Evolutionary conservation across 2,329 filamentous ascomycete species (phyloP).

Genomic region (Parastagonospora avenae): DNA sequence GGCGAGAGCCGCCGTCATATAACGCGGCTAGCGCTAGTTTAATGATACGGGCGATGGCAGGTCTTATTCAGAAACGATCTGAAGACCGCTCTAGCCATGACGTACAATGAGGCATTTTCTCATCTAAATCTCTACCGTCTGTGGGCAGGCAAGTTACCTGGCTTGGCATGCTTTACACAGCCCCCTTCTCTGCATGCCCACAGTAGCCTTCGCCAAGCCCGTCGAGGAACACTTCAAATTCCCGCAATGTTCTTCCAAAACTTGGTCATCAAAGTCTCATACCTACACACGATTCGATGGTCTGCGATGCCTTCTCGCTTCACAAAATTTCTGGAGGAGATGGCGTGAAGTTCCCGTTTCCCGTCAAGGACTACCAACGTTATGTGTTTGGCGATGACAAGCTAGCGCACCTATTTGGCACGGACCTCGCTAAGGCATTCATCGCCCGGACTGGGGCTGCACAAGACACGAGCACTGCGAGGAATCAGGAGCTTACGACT

Average conservation of each 20-base stretch:
- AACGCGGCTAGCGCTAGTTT: too few relatives aligned
- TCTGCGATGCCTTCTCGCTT: conserved; percentile 26
- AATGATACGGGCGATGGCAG: background rate
- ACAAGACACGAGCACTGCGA: conserved; percentile 9
- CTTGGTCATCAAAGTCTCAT: conserved; percentile 3
- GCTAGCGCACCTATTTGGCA: conserved; percentile 30
- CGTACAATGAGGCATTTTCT: conserved; percentile 17
- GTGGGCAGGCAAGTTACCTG: conserved; percentile 8
- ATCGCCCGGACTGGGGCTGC: conserved; percentile 15
- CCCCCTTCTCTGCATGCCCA: conserved; percentile 20
- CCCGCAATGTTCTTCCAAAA: conserved; percentile 5
- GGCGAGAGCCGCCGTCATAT: too few relatives aligned
- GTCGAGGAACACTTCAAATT: conserved; percentile 21
- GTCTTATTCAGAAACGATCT: background rate
- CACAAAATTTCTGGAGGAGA: conserved; percentile 19
- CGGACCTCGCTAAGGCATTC: conserved; percentile 32
- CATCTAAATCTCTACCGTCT: conserved; percentile 13
- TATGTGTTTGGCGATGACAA: conserved; percentile 33
- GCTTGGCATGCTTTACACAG: conserved; percentile 17
- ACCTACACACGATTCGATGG: conserved; percentile 19
- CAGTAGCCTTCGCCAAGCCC: conserved; percentile 16
- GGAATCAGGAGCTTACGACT: conserved; percentile 17
- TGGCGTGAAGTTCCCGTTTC: conserved; percentile 22
- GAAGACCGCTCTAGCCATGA: conserved; percentile 6
- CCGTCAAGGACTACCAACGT: conserved; percentile 27